phyloP scores from a whole-genome alignment of 2,329 filamentous ascomycete species.

The Aspergillus pseudonomiae region DNA sequence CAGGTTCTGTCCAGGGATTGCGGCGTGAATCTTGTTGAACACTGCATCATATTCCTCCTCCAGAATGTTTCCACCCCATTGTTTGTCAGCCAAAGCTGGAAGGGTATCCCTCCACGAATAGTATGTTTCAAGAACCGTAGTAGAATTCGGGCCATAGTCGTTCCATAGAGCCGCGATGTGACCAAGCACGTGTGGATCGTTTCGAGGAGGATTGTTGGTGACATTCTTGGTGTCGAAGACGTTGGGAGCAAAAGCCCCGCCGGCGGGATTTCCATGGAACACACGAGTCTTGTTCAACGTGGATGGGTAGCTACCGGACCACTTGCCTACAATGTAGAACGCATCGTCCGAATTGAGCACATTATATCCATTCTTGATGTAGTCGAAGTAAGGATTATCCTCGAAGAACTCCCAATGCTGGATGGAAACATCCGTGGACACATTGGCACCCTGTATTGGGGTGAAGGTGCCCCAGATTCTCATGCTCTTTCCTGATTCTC shows the following conservation, averaged over 20 bases:
- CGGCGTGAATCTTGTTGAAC: constrained; percentile 45
- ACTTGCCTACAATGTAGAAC: constrained; percentile 55
- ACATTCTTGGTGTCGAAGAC: constrained; percentile 53
- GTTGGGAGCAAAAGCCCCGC: constrained; percentile 48
- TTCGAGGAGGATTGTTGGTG: constrained; percentile 49
- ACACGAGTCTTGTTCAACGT: constrained; percentile 44
- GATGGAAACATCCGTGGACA: constrained; percentile 49
- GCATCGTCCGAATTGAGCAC: constrained; percentile 58
- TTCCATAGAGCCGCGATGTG: constrained; percentile 56
- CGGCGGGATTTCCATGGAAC: constrained; percentile 49
- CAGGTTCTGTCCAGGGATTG: constrained; percentile 50
- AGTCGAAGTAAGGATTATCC: constrained; percentile 53
- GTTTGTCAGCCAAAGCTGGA: constrained; percentile 56
- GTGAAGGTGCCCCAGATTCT: constrained; percentile 60
- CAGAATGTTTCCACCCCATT: constrained; percentile 55
- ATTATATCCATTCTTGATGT: constrained; percentile 52
- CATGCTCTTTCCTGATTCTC: constrained; percentile 44
- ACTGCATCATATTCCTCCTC: constrained; percentile 44
- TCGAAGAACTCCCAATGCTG: constrained; percentile 60
- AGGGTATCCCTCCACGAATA: constrained; percentile 49
- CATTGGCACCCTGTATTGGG: constrained; percentile 44
- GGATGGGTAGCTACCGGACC: constrained; percentile 48
- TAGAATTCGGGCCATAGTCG: constrained; percentile 54
- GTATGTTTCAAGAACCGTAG: constrained; percentile 53
- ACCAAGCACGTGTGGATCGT: constrained; percentile 48